phyloP scores from a whole-genome alignment of 2,329 filamentous ascomycete genomes.

The Sporothrix humicola region DNA sequence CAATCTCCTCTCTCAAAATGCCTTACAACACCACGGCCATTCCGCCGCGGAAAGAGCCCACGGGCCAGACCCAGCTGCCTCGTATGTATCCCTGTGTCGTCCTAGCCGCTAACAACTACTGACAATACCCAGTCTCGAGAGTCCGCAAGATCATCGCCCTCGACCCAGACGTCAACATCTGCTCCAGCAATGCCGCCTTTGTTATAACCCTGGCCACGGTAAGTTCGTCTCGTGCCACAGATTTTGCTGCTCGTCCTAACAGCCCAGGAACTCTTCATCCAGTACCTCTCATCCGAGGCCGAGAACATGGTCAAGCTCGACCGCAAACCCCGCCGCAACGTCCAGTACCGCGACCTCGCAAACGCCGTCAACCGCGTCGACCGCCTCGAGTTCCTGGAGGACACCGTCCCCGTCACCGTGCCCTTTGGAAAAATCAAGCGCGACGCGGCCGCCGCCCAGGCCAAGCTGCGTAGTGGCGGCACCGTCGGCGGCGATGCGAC shows the following conservation, averaged over 20 bases:
- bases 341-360: conserved; percentile 94
- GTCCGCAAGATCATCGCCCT: conserved; percentile 94
- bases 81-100: conserved; percentile 58
- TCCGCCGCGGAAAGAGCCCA: conserved; percentile 78
- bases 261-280: conserved; percentile 86
- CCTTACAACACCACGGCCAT: conserved; percentile 89
- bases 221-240: conserved; percentile 40
- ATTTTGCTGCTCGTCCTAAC: neutral
- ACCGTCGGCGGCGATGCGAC: conserved; percentile 11
- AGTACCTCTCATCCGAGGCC: conserved; percentile 83
- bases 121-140: conserved; percentile 70
- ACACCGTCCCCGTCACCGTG: conserved; percentile 86
- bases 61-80: conserved; percentile 82
- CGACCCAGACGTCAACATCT: conserved; percentile 83
- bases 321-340: conserved; percentile 87
- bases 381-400: conserved; percentile 91
- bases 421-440: conserved; percentile 81
- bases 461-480: conserved; percentile 48
- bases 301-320: conserved; percentile 90
- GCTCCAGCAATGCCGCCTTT: conserved; percentile 93
- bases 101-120: neutral
- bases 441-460: conserved; percentile 57
- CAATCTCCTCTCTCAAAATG: conserved; percentile 58
- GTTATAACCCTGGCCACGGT: conserved; percentile 90
- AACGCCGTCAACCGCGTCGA: conserved; percentile 86